A percentile compares a stretch with the other conserved stretches of the same genome.
phyloP scores from a whole-genome alignment of 805 yeast genomes.

The Yamadazyma kitorensis region DNA sequence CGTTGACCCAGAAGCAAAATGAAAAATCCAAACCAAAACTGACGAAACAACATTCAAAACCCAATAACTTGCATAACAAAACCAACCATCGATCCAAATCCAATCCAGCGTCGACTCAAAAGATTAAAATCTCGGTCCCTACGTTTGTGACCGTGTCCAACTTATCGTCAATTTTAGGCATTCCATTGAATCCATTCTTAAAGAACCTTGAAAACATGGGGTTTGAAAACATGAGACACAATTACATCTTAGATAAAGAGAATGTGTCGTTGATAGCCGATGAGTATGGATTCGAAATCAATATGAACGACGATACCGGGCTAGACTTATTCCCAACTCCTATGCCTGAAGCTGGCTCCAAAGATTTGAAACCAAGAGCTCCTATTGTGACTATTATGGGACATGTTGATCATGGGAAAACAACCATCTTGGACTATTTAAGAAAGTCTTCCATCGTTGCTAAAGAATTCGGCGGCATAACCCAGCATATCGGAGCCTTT shows the following conservation, averaged over 20 bases:
- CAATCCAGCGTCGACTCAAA: constrained; percentile 6
- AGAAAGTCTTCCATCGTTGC: constrained; percentile 82
- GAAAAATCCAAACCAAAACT: background rate
- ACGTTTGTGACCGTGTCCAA: constrained; percentile 77
- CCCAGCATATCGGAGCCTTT: constrained; percentile 98
- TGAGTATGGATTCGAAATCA: constrained; percentile 74
- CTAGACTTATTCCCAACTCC: constrained; percentile 59
- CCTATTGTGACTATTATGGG: constrained; percentile 99
- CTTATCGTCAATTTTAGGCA: constrained; percentile 66
- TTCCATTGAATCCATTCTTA: constrained; percentile 60
- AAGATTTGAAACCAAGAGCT: constrained; percentile 61
- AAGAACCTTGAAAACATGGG: constrained; percentile 64
- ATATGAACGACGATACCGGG: constrained; percentile 53
- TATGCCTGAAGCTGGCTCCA: constrained; percentile 27
- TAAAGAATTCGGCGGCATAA: constrained; percentile 92
- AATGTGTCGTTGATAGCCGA: constrained; percentile 85
- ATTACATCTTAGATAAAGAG: constrained; percentile 80
- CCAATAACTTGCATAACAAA: too few relatives aligned
- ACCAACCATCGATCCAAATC: constrained; percentile 1
- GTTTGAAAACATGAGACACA: constrained; percentile 65
- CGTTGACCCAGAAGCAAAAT: constrained; percentile 4
- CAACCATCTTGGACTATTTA: constrained; percentile 84
- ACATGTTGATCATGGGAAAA: constrained; percentile 98
- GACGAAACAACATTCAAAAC: constrained; percentile 3
- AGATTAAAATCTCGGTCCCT: constrained; percentile 53